phyloP scores from a whole-genome alignment of 768 basidiomycete species.

The Termitomyces sp. region DNA sequence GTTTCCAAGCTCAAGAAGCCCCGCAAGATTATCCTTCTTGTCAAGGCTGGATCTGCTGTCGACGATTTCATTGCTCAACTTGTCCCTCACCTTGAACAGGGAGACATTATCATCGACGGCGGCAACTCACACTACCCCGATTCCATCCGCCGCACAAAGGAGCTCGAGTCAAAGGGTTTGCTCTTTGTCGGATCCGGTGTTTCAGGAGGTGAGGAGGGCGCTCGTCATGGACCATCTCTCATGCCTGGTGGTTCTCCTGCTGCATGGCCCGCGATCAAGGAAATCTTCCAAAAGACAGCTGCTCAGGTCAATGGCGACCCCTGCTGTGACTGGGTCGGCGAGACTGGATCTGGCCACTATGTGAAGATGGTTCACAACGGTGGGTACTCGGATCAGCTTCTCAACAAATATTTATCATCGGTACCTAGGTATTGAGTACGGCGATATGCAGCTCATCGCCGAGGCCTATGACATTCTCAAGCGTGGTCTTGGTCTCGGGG shows the following conservation, averaged over 20 bases:
- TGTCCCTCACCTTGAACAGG: constrained; percentile 83
- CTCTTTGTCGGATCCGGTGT: constrained; percentile 99
- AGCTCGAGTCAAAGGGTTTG: constrained; percentile 91
- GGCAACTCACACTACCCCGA: constrained; percentile 99
- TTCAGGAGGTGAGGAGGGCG: constrained; percentile 99
- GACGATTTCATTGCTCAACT: constrained; percentile 94
- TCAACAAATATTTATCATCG: constrained; percentile 4
- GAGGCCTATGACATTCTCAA: constrained; percentile 99
- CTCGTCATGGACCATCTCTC: constrained; percentile 93
- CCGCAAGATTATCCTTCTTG: constrained; percentile 96
- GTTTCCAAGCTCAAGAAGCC: constrained; percentile 89
- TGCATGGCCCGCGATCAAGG: constrained; percentile 96
- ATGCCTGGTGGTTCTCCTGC: constrained; percentile 97
- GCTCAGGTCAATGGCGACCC: constrained; percentile 94
- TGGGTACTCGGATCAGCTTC: constrained; percentile 27
- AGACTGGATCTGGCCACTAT: constrained; percentile 94
- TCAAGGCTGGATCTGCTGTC: constrained; percentile 96
- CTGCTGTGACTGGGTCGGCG: constrained; percentile 99
- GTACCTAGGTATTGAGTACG: constrained; percentile 91
- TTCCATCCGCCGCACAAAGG: constrained; percentile 89
- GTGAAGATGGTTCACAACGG: constrained; percentile 99
- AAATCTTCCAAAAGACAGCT: constrained; percentile 97
- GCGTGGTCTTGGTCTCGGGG: constrained; percentile 84
- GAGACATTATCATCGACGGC: constrained; percentile 99
- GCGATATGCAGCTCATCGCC: constrained; percentile 99